Evolutionary conservation across 441 rosid genomes (phyloP).

Genomic region (Metrosideros polymorpha): DNA sequence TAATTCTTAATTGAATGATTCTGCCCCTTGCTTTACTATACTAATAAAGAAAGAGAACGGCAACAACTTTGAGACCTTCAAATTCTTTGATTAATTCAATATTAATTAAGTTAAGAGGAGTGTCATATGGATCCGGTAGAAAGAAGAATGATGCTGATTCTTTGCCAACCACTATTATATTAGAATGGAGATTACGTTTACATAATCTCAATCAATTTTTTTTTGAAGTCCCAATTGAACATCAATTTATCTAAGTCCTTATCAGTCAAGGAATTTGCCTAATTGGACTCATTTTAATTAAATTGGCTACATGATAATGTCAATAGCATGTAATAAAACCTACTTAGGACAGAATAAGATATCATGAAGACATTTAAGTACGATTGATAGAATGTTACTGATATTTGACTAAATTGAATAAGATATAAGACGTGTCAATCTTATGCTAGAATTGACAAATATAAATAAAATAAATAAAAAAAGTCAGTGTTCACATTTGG

Average conservation of each 20-base stretch:
- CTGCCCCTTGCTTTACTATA: not conserved
- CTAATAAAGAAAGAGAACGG: not conserved
- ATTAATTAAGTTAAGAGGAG: not conserved
- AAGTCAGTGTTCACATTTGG: not conserved
- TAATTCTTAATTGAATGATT: not conserved
- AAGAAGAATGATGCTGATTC: not conserved
- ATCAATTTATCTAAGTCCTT: not conserved
- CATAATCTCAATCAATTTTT: not conserved
- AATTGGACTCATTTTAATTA: not conserved
- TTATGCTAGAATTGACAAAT: not conserved
- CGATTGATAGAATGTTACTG: not conserved
- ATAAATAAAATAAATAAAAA: not conserved
- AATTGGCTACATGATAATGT: not conserved
- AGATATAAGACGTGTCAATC: not conserved
- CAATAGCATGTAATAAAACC: not conserved
- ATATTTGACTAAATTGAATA: not conserved
- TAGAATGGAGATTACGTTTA: not conserved
- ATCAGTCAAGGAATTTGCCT: not conserved
- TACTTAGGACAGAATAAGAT: not conserved
- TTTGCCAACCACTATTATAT: not conserved
- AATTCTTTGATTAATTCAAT: not conserved
- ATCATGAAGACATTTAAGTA: not conserved
- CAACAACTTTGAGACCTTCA: not conserved
- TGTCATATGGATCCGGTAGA: not conserved
- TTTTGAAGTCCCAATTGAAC: fast-evolving